A percentile compares a stretch with the other conserved stretches of the same genome.
phyloP scores from a whole-genome alignment of 2,329 filamentous ascomycete genomes.

The Aspergillus fumigatus region DNA sequence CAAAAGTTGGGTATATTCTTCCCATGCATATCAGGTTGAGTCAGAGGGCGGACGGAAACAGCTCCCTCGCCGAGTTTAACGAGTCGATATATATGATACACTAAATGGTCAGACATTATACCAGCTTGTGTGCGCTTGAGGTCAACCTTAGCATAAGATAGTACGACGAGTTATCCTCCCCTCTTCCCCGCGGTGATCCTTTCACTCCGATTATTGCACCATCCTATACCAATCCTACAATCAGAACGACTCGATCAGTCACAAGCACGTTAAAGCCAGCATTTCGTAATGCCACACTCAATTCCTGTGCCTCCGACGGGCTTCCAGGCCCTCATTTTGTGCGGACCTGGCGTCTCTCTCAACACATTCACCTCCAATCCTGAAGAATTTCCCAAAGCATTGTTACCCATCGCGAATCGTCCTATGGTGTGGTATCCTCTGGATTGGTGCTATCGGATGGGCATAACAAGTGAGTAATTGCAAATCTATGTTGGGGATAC shows the following conservation, averaged over 20 bases:
- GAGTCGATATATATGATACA: neutral
- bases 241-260: neutral
- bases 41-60: neutral
- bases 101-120: neutral
- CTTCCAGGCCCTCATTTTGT: conserved; percentile 47
- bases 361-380: conserved; percentile 49
- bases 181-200: neutral
- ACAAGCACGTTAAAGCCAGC: neutral
- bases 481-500: neutral
- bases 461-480: conserved; percentile 39
- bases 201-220: neutral
- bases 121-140: neutral
- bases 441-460: conserved; percentile 47
- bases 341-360: conserved; percentile 46
- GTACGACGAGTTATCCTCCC: neutral
- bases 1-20: neutral
- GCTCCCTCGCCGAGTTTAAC: neutral
- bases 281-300: conserved; percentile 24
- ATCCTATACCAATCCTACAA: neutral
- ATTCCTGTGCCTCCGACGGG: conserved; percentile 53
- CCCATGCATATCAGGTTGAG: neutral
- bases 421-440: conserved; percentile 49
- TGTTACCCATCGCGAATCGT: conserved; percentile 47
- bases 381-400: conserved; percentile 45
- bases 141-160: neutral